A percentile compares a stretch with the other conserved stretches of the same genome.
These are phyloP conservation scores for Citrus mangshanensis DNA, from an alignment of 345 rosid species.

Conservation along the genomic window DNA sequence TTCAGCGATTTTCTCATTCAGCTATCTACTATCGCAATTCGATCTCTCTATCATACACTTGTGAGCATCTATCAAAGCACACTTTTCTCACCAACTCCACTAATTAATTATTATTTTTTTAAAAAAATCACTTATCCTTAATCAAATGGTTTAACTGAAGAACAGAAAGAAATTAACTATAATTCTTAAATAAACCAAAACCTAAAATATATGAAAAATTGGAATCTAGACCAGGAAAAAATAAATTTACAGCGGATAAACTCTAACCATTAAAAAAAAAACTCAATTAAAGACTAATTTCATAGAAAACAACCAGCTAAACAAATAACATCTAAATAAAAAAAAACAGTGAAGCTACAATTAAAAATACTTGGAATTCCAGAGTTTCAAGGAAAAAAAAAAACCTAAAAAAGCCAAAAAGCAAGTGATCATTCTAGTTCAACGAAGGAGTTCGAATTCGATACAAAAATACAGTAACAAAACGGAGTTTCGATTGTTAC, in stretches of 20 bases:
- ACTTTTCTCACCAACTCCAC: not conserved
- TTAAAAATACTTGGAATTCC: not conserved
- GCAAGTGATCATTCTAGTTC: not conserved
- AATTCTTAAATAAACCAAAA: not conserved
- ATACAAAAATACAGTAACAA: not conserved
- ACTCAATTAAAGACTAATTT: not conserved
- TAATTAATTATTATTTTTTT: no score
- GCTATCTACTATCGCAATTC: not conserved
- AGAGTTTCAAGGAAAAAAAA: not conserved
- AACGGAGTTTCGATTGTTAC: not conserved
- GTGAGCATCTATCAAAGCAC: not conserved
- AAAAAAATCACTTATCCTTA: no score
- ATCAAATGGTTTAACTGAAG: not conserved
- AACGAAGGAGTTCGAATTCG: not conserved
- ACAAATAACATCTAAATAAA: not conserved
- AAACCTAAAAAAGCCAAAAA: not conserved
- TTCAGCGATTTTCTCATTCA: slow-evolving; percentile 3
- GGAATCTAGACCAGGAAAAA: not conserved
- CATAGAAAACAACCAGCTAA: not conserved
- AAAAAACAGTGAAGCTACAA: not conserved
- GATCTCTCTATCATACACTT: not conserved
- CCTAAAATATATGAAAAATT: not conserved
- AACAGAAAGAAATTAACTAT: not conserved
- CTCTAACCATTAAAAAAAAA: not conserved
- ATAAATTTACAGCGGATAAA: not conserved